Evolutionary conservation across 768 basidiomycete species (phyloP).

Genomic region (Phaffia tasmanica): DNA sequence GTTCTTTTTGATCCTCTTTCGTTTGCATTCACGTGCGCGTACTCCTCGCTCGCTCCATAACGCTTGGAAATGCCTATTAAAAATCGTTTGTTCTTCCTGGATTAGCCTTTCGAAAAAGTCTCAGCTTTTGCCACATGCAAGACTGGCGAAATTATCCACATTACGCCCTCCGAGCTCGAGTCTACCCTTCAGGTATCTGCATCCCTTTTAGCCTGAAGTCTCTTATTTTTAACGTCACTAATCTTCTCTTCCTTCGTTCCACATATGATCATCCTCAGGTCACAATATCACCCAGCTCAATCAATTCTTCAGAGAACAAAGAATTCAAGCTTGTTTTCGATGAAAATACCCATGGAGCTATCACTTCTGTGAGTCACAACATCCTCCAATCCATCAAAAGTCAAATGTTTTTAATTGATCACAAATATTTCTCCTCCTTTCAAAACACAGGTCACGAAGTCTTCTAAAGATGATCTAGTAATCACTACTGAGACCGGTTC

Average conservation of each 20-base stretch:
- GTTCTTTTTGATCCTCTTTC: no score
- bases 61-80: no score
- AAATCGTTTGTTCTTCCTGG: no score
- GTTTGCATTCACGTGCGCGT: no score
- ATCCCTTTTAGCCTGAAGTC: neutral
- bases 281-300: slow-evolving; percentile 24
- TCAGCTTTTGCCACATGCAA: no score
- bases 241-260: neutral
- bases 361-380: neutral
- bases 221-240: neutral
- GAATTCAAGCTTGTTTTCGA: neutral
- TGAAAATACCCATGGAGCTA: neutral
- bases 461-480: slow-evolving; percentile 42
- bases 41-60: no score
- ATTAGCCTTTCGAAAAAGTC: no score
- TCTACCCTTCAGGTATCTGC: no score
- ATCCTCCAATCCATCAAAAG: neutral
- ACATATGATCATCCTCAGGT: no score
- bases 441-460: slow-evolving; percentile 50
- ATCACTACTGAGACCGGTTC: slow-evolving; percentile 66
- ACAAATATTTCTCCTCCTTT: slow-evolving; percentile 10
- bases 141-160: no score
- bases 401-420: neutral
- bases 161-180: no score
- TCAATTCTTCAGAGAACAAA: slow-evolving; percentile 54